These are phyloP conservation scores for Asterophora lycoperdoides DNA, from an alignment of 768 basidiomycete genomes.

Conservation along the genomic window DNA sequence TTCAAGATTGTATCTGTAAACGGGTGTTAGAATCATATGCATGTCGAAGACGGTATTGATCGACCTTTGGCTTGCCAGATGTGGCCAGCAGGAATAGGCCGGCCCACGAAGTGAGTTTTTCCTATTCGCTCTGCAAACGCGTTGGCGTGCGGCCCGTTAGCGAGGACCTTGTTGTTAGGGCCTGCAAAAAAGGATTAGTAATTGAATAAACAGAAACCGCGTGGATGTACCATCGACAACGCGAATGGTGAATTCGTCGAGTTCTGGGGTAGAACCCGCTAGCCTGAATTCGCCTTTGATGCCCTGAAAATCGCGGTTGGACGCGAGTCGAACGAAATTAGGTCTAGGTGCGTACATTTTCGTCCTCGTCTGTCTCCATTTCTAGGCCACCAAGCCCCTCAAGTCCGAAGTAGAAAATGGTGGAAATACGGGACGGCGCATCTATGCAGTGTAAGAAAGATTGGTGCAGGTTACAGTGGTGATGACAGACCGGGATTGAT, in stretches of 20 bases:
- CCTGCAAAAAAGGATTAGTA: slow-evolving; percentile 34
- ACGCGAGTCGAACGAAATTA: background rate
- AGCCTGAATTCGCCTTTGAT: slow-evolving; percentile 67
- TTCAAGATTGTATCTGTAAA: slow-evolving; percentile 58
- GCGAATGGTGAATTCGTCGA: slow-evolving; percentile 80
- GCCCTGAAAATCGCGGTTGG: slow-evolving; percentile 47
- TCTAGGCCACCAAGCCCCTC: slow-evolving; percentile 84
- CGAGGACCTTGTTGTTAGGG: slow-evolving; percentile 51
- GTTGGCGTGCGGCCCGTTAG: slow-evolving; percentile 51
- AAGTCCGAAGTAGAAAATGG: slow-evolving; percentile 83
- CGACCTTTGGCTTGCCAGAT: slow-evolving; percentile 87
- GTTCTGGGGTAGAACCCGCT: slow-evolving; percentile 67
- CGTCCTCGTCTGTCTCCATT: slow-evolving; percentile 71
- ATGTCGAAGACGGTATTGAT: background rate
- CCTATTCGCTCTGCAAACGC: slow-evolving; percentile 59
- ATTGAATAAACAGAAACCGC: background rate
- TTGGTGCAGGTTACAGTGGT: background rate
- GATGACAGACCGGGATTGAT: slow-evolving; percentile 53
- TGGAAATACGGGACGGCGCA: slow-evolving; percentile 60
- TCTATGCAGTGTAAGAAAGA: slow-evolving; percentile 21
- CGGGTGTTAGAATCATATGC: background rate
- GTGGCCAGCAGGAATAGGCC: slow-evolving; percentile 52
- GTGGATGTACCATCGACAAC: slow-evolving; percentile 63
- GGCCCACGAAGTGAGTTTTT: slow-evolving; percentile 68
- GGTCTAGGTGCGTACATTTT: slow-evolving; percentile 51